Conservation (phyloP, 805 yeast species). For the Candida krabiensis region DNA sequence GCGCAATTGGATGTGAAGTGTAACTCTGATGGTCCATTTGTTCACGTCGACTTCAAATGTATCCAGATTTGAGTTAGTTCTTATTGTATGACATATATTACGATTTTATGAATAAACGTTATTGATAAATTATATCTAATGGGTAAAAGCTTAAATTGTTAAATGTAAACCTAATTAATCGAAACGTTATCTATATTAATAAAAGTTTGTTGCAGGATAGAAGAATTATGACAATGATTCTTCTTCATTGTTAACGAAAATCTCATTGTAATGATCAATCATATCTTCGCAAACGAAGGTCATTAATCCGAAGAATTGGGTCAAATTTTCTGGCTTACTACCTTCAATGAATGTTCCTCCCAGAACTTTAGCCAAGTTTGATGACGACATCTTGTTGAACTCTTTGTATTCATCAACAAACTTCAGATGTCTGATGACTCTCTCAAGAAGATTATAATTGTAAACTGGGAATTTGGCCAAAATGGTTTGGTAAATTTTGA, state of each 20-base stretch:
- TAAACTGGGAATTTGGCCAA: constrained; percentile 52
- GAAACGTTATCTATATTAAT: no score
- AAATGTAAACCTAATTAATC: no score
- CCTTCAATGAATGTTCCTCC: constrained; percentile 63
- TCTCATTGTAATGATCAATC: constrained; percentile 41
- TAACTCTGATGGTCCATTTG: constrained; percentile 64
- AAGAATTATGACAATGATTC: constrained; percentile 2
- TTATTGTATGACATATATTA: no score
- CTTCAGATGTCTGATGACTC: constrained; percentile 68
- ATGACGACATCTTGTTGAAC: constrained; percentile 81
- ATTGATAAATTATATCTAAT: no score
- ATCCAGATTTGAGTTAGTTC: constrained; percentile 6
- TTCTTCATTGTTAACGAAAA: constrained; percentile 31
- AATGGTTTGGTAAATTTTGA: constrained; percentile 24
- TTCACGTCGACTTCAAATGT: constrained; percentile 59
- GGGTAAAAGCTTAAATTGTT: no score
- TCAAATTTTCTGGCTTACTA: constrained; percentile 45
- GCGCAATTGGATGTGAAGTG: constrained; percentile 64
- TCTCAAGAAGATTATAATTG: constrained; percentile 67
- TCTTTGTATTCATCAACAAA: constrained; percentile 66
- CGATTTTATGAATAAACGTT: no score
- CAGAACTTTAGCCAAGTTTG: constrained; percentile 88
- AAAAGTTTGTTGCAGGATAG: neutral
- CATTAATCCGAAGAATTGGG: constrained; percentile 54
- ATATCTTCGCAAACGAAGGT: constrained; percentile 52